Base-by-base conservation (phyloP, 352 stramenopile genomes). In the Phytophthora fragariaefolia region DNA sequence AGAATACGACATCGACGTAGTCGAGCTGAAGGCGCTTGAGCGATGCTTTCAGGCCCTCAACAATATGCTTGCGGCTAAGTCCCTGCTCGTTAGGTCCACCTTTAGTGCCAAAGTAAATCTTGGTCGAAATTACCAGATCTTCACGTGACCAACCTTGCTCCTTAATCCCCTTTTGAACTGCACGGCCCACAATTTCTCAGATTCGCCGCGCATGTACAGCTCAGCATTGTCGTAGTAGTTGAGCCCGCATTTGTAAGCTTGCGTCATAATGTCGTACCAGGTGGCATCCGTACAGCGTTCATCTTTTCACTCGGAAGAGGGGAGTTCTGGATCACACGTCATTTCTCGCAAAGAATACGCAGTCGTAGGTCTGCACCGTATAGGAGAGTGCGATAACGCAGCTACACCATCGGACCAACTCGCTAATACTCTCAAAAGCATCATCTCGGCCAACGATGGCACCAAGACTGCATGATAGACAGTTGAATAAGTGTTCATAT, bases 351-450 rank as follows among this genome's bases (percentile, higher is more conserved):
- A n/a, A 18, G 83, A 93, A 57, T 82, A 90, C 50, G 43, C 59
- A 1, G 85, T 93, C 15, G 74, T 93, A 15, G 85, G 79, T n/a
- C 69, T 93, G 24, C 85, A 93, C 56, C 82, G 89, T 52, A 91
- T 85, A 34, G 85, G 85, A 40, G 82, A 85, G 18, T 93, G 85
- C 42, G 65, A 87, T 46, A 93, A 93, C 45, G 82, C 78, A 7
- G 83, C 70, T 9, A 75, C 67, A 1, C 51, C 62, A 50, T 75
- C 67, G 6, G 15, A 69, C 12, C 73, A 52, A 43, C 55, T 81
- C n/a, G 34, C 52, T 12, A 49, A 26, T 24, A 58, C 61, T 17
- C 66, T 81, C 22, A 61, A 67, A 45, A 45, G 30, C 1, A 64
- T 76, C 7, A 58, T 76, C 1, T 69, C 62, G 10, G 66, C 59